Percentiles rank a stretch among this genome's conserved stretches.
These are phyloP conservation scores for Tagetes erecta DNA, from an alignment of 129 eudicot species.

Conservation along the genomic window DNA sequence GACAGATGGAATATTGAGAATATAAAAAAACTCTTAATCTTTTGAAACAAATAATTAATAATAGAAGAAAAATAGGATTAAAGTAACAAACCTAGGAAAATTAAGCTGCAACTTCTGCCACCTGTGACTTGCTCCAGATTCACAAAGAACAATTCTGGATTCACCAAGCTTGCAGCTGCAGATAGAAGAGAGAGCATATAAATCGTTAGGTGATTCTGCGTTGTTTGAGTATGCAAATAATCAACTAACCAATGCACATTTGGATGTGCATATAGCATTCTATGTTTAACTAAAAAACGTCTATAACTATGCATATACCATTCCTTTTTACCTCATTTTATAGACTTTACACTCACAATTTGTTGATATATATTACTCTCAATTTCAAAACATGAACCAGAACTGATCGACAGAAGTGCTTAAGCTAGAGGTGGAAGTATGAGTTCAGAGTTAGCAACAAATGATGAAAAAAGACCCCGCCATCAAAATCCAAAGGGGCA, in stretches of 20 bases:
- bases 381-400: too few relatives aligned
- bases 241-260: neutral
- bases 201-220: conserved; percentile 14
- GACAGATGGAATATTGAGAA: neutral
- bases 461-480: too few relatives aligned
- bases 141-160: conserved; percentile 79
- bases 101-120: conserved; percentile 94
- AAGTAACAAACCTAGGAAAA: conserved; percentile 76
- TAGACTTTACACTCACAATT: neutral
- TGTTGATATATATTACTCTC: neutral
- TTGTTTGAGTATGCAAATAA: neutral
- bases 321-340: neutral
- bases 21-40: neutral
- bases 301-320: neutral
- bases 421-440: too few relatives aligned
- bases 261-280: neutral
- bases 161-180: conserved; percentile 97
- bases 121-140: conserved; percentile 83
- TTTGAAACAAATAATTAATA: neutral
- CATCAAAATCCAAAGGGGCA: too few relatives aligned
- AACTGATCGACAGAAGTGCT: too few relatives aligned
- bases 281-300: neutral
- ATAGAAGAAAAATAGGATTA: neutral
- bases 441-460: too few relatives aligned
- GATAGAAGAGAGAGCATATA: neutral